These are phyloP conservation scores for Chlamydomonas incerta DNA, from an alignment of 139 green algal genomes.

Conservation along the genomic window DNA sequence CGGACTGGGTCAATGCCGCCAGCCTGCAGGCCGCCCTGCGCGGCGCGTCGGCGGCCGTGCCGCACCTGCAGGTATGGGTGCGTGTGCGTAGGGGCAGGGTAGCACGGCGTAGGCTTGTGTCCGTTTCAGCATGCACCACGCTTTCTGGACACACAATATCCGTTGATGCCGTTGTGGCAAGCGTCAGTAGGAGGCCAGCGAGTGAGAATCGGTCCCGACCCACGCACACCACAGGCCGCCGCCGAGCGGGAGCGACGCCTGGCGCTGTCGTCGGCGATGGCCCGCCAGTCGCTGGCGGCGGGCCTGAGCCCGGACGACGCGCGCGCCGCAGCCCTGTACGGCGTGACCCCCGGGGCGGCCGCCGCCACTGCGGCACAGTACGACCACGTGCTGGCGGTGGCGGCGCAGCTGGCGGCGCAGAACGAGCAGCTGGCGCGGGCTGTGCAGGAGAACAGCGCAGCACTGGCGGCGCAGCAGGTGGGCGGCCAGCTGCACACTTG, in stretches of 20 bases:
- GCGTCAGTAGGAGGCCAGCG: too few species aligned
- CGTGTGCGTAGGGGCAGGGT: too few species aligned
- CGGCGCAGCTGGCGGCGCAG: constrained; percentile 33
- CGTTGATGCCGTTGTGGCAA: too few species aligned
- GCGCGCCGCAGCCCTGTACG: constrained; percentile 2
- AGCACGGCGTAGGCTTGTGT: too few species aligned
- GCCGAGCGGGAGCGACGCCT: constrained; percentile 41
- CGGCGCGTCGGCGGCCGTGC: constrained; percentile 7
- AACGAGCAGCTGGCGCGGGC: constrained; percentile 44
- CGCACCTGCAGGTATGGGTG: constrained; percentile 37
- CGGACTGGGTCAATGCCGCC: constrained; percentile 43
- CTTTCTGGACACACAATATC: too few species aligned
- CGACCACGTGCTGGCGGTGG: constrained; percentile 46
- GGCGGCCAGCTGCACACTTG: too few species aligned
- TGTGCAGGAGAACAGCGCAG: constrained; percentile 34
- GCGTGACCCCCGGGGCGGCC: neutral
- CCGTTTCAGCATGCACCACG: too few species aligned
- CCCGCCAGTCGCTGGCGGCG: constrained; percentile 40
- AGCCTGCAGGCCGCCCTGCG: constrained; percentile 33
- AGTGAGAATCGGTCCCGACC: too few species aligned
- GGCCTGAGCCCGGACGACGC: constrained; percentile 16
- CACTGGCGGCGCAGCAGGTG: constrained; percentile 40
- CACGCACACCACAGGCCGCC: constrained; percentile 1
- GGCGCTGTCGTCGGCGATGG: constrained; percentile 37
- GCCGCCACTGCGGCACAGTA: constrained; percentile 20